Base-by-base conservation (phyloP, 2,329 filamentous ascomycete genomes). In the Harringtonia aguacate region DNA sequence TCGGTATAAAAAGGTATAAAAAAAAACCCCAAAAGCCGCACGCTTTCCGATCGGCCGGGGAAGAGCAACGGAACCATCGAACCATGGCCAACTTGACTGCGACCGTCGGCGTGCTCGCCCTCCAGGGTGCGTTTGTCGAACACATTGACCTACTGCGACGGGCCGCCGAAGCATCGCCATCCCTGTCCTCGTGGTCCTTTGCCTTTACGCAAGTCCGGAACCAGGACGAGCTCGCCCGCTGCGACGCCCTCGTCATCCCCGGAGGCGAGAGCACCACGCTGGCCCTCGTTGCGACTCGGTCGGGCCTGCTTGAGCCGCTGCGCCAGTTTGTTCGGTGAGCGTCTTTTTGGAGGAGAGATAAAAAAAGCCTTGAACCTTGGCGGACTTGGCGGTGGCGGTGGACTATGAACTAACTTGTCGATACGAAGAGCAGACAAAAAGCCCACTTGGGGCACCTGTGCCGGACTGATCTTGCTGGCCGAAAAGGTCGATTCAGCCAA, bases 241-340 rank as follows among this genome's bases (percentile, higher is more conserved):
- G 89, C 64, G 79, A 90, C 61, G 90, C 79, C 22, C 73, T 98
- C 36, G 79, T 98, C 57, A 79, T 98, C 38, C 92, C 92, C 4
- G 92, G 92, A 42, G 92, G 92, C 49, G 92, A 98, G 63, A 95
- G 87, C 64, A 97, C 92, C 2, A 83, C 90, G 4, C 94, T 98
- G 53, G 86, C 87, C 12, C 74, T 95, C 27, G 85, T 95, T 15
- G 92, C 92, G 4, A 79, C 79, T 20, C 77, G 89, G 50, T 87
- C 84, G 1, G 81, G 82, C 15, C 66, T 98, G 30, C 66, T 98
- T 44, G 86, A 94, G 54, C 88, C 88, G 4, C 65, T 98, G 49
- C 71, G 87, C 43, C 75, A 89, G 28, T 98, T 95, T 63, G 89
- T 97, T 57, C 95, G 95, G 81, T 90, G 66, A 76, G 68, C 24